Evolutionary conservation across 495 filamentous ascomycete species (phyloP).

Genomic region (Penicillium maclennaniae): DNA sequence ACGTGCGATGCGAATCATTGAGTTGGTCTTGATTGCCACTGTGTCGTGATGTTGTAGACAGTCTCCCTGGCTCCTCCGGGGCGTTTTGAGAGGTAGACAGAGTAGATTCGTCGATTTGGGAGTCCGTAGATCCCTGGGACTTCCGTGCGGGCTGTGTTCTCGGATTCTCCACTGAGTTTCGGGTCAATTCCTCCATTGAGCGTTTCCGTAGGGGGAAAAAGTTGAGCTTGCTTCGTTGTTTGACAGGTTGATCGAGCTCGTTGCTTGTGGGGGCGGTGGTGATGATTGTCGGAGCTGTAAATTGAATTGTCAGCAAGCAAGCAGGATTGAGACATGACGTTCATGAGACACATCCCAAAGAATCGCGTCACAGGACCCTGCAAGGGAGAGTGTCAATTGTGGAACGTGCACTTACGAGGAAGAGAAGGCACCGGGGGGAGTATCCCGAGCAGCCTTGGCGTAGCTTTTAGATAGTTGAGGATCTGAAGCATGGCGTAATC

Average conservation of each 20-base stretch:
- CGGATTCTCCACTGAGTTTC: conserved; percentile 10
- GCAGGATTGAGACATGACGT: not conserved
- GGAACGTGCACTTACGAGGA: conserved; percentile 55
- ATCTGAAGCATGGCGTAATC: conserved; percentile 89
- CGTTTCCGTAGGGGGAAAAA: conserved; percentile 31
- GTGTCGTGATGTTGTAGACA: conserved; percentile 47
- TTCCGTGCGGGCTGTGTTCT: conserved; percentile 18
- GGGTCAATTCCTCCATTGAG: conserved; percentile 33
- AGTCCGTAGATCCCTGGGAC: conserved; percentile 31
- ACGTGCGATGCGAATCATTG: conserved; percentile 64
- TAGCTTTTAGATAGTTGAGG: conserved; percentile 83
- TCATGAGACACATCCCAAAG: not conserved
- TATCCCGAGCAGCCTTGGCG: conserved; percentile 56
- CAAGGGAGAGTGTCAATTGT: not conserved
- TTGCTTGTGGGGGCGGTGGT: conserved; percentile 85
- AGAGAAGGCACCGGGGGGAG: conserved; percentile 76
- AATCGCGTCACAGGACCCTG: not conserved
- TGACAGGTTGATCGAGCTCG: conserved; percentile 44
- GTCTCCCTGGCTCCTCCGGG: conserved; percentile 65
- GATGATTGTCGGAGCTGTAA: conserved; percentile 80
- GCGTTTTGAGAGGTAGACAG: conserved; percentile 50
- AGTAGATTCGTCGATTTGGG: conserved; percentile 36
- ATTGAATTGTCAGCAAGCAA: not conserved
- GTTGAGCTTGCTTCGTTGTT: conserved; percentile 44
- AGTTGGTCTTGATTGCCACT: conserved; percentile 56